Conservation (phyloP, 352 stramenopile species). For the Pythium apleroticum region DNA sequence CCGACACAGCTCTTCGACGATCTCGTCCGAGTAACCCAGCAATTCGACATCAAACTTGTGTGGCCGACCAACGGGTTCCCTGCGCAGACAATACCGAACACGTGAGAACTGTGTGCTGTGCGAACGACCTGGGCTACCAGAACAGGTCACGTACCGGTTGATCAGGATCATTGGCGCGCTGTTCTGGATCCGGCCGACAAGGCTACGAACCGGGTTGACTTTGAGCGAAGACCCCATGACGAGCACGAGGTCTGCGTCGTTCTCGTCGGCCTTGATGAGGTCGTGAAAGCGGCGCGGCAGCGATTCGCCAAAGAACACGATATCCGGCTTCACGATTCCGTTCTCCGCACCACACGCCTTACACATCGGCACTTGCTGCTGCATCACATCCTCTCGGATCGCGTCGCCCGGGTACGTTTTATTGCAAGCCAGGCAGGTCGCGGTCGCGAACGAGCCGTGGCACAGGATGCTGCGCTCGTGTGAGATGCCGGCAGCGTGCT, state of each 20-base stretch:
- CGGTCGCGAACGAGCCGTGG: constrained; percentile 93
- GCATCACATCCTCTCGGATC: constrained; percentile 81
- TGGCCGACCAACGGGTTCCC: constrained; percentile 75
- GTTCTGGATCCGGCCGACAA: constrained; percentile 83
- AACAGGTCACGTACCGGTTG: constrained; percentile 46
- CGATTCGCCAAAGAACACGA: constrained; percentile 98
- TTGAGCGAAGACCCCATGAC: constrained; percentile 99
- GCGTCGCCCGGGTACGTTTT: constrained; percentile 75
- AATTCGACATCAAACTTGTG: constrained; percentile 86
- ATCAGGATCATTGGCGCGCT: constrained; percentile 85
- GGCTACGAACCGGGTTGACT: constrained; percentile 93
- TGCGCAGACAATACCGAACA: constrained; percentile 15
- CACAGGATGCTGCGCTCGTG: constrained; percentile 91
- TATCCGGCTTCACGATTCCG: constrained; percentile 97
- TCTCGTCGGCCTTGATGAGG: constrained; percentile 76
- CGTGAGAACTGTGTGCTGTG: too few relatives aligned
- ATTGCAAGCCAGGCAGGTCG: constrained; percentile 92
- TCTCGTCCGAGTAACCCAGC: constrained; percentile 83
- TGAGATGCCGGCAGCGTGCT: constrained; percentile 91
- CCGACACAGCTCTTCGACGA: constrained; percentile 78
- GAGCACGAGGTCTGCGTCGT: constrained; percentile 94
- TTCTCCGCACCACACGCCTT: constrained; percentile 59
- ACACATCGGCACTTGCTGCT: constrained; percentile 83
- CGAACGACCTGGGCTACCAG: not conserved
- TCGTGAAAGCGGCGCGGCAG: constrained; percentile 90